Evolutionary conservation across 225 moss, liverwort and hornwort genomes (phyloP).

Genomic region (Takakia lepidozioides): DNA sequence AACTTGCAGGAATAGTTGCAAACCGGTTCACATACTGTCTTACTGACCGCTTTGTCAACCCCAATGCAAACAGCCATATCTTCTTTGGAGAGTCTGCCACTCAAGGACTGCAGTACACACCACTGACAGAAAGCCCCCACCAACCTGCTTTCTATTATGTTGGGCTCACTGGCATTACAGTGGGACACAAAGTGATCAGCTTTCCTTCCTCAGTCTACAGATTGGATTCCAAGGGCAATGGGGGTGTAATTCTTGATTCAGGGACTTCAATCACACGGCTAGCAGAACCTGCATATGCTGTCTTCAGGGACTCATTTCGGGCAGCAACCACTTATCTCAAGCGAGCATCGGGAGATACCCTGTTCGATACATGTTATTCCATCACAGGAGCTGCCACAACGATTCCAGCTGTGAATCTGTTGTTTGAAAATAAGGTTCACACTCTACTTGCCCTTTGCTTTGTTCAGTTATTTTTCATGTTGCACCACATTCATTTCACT

Average conservation of each 20-base stretch:
- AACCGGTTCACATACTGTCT: constrained; percentile 71
- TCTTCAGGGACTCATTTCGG: constrained; percentile 49
- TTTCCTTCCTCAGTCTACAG: constrained; percentile 37
- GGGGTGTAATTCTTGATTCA: constrained; percentile 67
- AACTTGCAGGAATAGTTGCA: constrained; percentile 21
- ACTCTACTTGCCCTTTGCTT: too few species aligned
- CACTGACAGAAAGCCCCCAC: constrained; percentile 31
- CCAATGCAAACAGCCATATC: constrained; percentile 36
- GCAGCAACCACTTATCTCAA: constrained; percentile 35
- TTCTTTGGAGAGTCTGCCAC: constrained; percentile 38
- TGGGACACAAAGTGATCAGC: constrained; percentile 28
- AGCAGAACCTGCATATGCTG: constrained; percentile 26
- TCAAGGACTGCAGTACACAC: constrained; percentile 33
- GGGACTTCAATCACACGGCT: constrained; percentile 66
- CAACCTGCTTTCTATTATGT: constrained; percentile 66
- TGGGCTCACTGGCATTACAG: constrained; percentile 41
- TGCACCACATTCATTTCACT: too few species aligned
- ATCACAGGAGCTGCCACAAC: constrained; percentile 11
- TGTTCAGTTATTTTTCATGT: too few species aligned
- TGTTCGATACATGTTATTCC: constrained; percentile 66
- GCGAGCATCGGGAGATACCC: constrained; percentile 22
- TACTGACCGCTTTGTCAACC: constrained; percentile 35
- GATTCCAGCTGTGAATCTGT: constrained; percentile 24
- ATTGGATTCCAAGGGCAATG: constrained; percentile 42
- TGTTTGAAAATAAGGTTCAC: constrained; percentile 35